Percentiles rank a stretch among this genome's conserved stretches.
These are phyloP conservation scores for Crithidia acanthocephali DNA, from an alignment of 208 protist genomes.

Conservation along the genomic window DNA sequence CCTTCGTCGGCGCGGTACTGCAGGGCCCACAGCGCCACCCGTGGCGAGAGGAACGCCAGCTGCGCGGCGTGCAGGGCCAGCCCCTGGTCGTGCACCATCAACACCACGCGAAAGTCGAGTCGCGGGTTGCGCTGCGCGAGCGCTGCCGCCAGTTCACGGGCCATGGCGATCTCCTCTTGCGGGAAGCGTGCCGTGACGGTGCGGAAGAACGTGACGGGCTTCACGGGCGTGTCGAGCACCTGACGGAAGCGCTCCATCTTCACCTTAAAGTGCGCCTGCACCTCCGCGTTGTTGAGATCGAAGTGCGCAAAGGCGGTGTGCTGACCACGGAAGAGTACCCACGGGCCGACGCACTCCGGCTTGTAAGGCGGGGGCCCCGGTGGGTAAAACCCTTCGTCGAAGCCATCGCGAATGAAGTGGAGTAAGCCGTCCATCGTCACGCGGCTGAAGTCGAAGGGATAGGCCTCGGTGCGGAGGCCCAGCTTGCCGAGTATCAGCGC, in stretches of 20 bases:
- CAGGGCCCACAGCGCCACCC: slow-evolving; percentile 59
- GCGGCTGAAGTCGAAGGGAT: slow-evolving; percentile 81
- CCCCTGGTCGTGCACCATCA: slow-evolving; percentile 75
- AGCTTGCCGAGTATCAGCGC: slow-evolving; percentile 76
- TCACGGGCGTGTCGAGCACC: slow-evolving; percentile 40
- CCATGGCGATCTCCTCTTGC: slow-evolving; percentile 56
- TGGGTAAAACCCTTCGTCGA: slow-evolving; percentile 72
- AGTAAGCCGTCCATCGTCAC: slow-evolving; percentile 71
- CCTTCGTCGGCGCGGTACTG: slow-evolving; percentile 40
- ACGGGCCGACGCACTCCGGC: slow-evolving; percentile 80
- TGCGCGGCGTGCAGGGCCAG: slow-evolving; percentile 44
- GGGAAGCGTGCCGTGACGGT: slow-evolving; percentile 70
- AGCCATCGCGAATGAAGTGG: slow-evolving; percentile 66
- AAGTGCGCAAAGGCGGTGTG: slow-evolving; percentile 87
- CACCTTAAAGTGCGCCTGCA: slow-evolving; percentile 52
- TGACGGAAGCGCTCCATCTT: slow-evolving; percentile 60
- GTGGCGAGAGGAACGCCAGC: slow-evolving; percentile 53
- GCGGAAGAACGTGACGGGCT: slow-evolving; percentile 71
- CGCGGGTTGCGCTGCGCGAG: slow-evolving; percentile 49
- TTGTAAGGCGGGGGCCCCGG: slow-evolving; percentile 61
- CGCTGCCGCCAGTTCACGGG: slow-evolving; percentile 34
- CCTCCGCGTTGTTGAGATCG: slow-evolving; percentile 64
- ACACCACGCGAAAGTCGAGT: slow-evolving; percentile 61
- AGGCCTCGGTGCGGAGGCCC: slow-evolving; percentile 72
- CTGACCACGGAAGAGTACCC: slow-evolving; percentile 75